Base-by-base conservation (phyloP, 805 yeast species). In the Metschnikowia lachancei region DNA sequence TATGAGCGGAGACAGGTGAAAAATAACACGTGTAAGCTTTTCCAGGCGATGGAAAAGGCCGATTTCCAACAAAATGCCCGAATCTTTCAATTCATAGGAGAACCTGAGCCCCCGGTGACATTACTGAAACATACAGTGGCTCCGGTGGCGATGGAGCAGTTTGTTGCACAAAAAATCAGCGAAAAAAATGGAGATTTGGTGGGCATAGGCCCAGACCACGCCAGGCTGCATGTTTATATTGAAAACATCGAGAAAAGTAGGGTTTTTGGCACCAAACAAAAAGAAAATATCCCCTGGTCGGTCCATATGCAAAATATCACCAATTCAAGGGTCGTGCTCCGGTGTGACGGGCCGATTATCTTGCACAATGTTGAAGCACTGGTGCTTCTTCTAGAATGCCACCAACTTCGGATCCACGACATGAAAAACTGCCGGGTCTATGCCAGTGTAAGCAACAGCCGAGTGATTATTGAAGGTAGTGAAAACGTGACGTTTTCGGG, bases 391-490 rank as follows among this genome's bases (percentile, higher is more conserved):
- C 35, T 51, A 4, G 26, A 44, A 16, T 43, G 60, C 41, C 58
- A 53, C 41, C 60, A 56, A 42, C 46, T 55, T 43, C 55, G 60
- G 10, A 40, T 56, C 38, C 58, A 56, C 39, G 39, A 43, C 34
- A 36, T 41, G 30, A 26, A 36, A 18, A 20, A 45, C 8, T 51
- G 54, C 33, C 43, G 55, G 5, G 45, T 64, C 6, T 44, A 59
- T 12, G 60, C 54, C 1, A 32, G 45, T 11, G 61, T 62, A 7
- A 46, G 47, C 11, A 62, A 59, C 37, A 46, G 58, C 36, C 56
- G 61, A 16, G 53, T 67, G 2, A 56, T 69, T 9, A 60, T 67
- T 9, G 76, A 71, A 47, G 49, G 60, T 26, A 63, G 74, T 38
- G 32, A 39, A 10, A 10, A 36, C 4, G 20, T 54, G 24, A 18